Base-by-base conservation (phyloP, 208 protist genomes). In the Trichomonas tenax region DNA sequence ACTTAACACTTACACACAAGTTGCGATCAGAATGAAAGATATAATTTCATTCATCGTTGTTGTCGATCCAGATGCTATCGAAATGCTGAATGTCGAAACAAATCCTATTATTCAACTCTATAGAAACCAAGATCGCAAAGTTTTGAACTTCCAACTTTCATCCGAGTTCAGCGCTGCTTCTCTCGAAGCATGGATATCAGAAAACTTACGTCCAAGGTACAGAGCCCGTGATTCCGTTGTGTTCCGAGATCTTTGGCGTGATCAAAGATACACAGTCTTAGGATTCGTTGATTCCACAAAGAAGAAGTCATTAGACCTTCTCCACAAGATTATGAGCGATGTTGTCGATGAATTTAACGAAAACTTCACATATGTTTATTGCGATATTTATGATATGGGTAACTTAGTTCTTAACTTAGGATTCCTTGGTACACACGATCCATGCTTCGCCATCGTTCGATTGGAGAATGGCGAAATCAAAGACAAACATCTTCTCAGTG, bases 281-380 rank as follows among this genome's bases (percentile, higher is more conserved):
- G 36, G 40, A 48, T 90, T 90, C 48, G 82, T 90, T 31, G 82
- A 90, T 90, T 48, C 40, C 4, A 34, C 36, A 48, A 26, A 36
- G 3, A 90, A 90, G n/a, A 23, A 9, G n/a, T 90, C 82, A 48
- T 36, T 90, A 4, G 82, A 90, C 48, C n/a, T 36, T 38, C 34
- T 90, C 14, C 82, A 90, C 41, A 90, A 48, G 34, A 48, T n/a
- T 0, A 48, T 90, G 82, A n/a, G 48, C 48, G 6, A 48, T 23
- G 1, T 90, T 48, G 82, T 90, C 41, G 17, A 26, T 1, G 41
- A 45, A 48, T 90, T 48, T 48, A 41, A 36, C 9, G 0, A 23
- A 1, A 90, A 90, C 48, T 90, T 90, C 36, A 48, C 82, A 34
- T 90, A 90, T 48, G 40, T 90, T 90, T 90, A 90, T 90, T 90